Evolutionary conservation across 805 yeast genomes (phyloP), one percentile per base, ranked within the genome.

Genomic region (Kazachstania bromeliacearum): DNA sequence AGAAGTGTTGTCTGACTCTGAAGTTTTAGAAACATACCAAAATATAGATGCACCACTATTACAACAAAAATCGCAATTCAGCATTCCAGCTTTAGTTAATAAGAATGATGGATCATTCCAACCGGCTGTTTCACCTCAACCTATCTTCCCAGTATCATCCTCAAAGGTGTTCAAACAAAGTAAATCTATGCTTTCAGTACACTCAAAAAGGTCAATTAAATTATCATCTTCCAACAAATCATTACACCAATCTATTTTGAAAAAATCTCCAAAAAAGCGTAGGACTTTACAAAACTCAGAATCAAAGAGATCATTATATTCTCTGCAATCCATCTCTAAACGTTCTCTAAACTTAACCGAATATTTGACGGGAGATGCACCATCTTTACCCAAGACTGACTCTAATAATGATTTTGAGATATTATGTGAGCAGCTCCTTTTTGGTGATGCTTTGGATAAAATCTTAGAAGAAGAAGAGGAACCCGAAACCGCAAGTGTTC

Each of bases 321-420:
- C 62, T 1, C 39, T 53, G 24, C 48, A 46, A 19, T 57, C 64
- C 0, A 59, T 59, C 27, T 59, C 64, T 2, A 59, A 55, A 31
- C 51, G 57, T 32, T 58, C 64, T 1, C 35, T 59, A 13, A 59
- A 59, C 34, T 37, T 59, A 18, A 59, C 48, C 17, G 62, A 55
- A 9, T 50, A 40, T 36, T 39, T 57, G n/a, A 31, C 46, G 4
- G 40, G 29, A 14, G 50, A 45, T 10, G 17, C 41, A 7, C 56
- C 59, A 4, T 47, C 54, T 8, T 22, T 54, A 8, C 44, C 48
- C 2, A 19, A 28, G 16, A 24, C 43, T 6, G 46, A 45, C 26
- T 47, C 54, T 5, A 46, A 45, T 18, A 35, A 47, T 23, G 61
- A 56, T 21, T 57, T 58, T 35, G 57, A 51, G 22, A 35, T 39